Evolutionary conservation across 345 rosid genomes (phyloP).

Genomic region (Eucalyptus regnans): DNA sequence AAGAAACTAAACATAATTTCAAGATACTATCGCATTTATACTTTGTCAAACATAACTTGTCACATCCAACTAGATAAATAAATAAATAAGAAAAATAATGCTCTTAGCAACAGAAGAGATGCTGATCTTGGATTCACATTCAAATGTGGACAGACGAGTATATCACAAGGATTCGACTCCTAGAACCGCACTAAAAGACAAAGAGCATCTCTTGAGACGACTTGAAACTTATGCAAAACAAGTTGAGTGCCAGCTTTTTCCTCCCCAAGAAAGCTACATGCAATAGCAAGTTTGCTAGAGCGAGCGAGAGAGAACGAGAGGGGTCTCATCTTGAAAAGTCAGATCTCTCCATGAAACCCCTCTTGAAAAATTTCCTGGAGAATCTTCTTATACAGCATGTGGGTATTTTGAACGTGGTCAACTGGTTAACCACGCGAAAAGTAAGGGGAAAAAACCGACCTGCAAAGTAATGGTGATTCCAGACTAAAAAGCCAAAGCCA

Average conservation of each 20-base stretch:
- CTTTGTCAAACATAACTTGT: neutral
- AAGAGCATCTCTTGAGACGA: neutral
- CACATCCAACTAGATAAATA: neutral
- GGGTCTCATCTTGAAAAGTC: neutral
- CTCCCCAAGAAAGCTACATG: neutral
- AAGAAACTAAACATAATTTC: neutral
- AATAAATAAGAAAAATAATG: neutral
- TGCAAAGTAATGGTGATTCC: neutral
- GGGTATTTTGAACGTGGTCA: neutral
- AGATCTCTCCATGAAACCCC: neutral
- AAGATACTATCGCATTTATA: neutral
- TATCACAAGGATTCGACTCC: neutral
- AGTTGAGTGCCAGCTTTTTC: neutral
- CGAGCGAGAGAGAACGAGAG: neutral
- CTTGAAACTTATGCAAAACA: neutral
- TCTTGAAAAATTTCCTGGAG: neutral
- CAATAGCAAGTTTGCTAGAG: neutral
- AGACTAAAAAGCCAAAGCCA: neutral
- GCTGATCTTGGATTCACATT: neutral
- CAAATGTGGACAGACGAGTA: neutral
- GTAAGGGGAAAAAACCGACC: neutral
- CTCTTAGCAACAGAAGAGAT: neutral
- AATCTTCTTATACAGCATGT: neutral
- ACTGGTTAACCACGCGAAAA: slow-evolving; percentile 5
- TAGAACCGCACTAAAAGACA: neutral